Evolutionary conservation across 2,329 filamentous ascomycete species (phyloP), one percentile per base, ranked within the genome.

Genomic region (Nigrospora oryzae): DNA sequence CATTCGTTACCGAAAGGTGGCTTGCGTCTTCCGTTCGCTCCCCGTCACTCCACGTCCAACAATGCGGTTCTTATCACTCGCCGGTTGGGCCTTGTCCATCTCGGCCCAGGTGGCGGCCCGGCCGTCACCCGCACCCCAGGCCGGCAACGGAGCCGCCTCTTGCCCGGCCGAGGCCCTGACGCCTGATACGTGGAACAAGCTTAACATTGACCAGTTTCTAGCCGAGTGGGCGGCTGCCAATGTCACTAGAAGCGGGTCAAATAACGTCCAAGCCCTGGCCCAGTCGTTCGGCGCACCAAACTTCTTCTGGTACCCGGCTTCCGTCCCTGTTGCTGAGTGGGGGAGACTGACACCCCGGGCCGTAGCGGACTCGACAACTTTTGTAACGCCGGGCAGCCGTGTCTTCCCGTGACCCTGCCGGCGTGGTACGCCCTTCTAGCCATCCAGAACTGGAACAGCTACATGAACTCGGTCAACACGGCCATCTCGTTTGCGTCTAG

Each of bases 391-490:
- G 40, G 40, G 11, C 40, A 42, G 40, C 40, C 40, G 7, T 42
- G 40, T 23, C 13, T 42, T n/a, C 40, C 40, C 33, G 40, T 36
- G 5, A 13, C 33, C 19, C 19, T 42, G 32, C 40, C 40, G 32
- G 33, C 17, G 8, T 42, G 40, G 40, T 42, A 42, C 23, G 40
- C n/a, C 17, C 40, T 42, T n/a, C 16, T 42, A 11, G 40, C 40
- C 33, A 36, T 42, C 40, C 40, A 42, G 40, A 42, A 42, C 40
- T 42, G 40, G 40, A 42, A 42, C 33, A 42, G 40, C 33, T 42
- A 42, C 33, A 42, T 42, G 40, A 42, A 42, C 33, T 42, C 40
- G 32, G 4, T 42, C 33, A 42, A 42, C 33, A 36, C 40, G 14
- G 40, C 40, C 32, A 42, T 42, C 23, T 35, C 40, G n/a, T 42